These are phyloP conservation scores for Fusarium sp. DNA, from an alignment of 2,329 filamentous ascomycete species.

Conservation along the genomic window DNA sequence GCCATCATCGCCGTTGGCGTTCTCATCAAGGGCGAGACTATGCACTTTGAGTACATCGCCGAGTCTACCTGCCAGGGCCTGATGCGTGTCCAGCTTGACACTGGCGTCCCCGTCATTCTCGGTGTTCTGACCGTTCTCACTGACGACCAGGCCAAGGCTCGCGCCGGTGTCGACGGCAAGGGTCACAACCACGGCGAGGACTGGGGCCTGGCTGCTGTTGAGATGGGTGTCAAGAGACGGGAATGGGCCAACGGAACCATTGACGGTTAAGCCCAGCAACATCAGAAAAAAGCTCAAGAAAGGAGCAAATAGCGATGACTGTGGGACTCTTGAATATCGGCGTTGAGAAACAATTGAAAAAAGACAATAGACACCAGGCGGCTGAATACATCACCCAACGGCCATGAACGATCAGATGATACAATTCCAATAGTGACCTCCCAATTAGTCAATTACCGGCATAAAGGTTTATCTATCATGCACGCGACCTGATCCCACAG, in stretches of 20 bases:
- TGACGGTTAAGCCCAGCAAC: constrained; percentile 51
- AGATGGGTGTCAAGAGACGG: constrained; percentile 89
- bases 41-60: constrained; percentile 99
- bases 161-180: constrained; percentile 77
- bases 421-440: constrained; percentile 28
- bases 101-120: constrained; percentile 89
- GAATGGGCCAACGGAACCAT: constrained; percentile 82
- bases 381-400: constrained; percentile 6
- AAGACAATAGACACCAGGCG: background rate
- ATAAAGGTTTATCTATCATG: constrained; percentile 48
- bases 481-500: constrained; percentile 41
- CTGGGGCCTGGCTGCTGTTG: constrained; percentile 94
- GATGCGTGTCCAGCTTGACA: constrained; percentile 94
- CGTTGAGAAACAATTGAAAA: constrained; percentile 1
- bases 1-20: constrained; percentile 96
- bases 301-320: constrained; percentile 19
- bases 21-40: constrained; percentile 97
- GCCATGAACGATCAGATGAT: constrained; percentile 12
- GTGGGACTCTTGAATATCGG: background rate
- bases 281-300: background rate
- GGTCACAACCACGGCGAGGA: constrained; percentile 96
- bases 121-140: constrained; percentile 89
- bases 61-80: constrained; percentile 91
- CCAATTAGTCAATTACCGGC: constrained; percentile 48
- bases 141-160: constrained; percentile 87